Percentiles rank a stretch among this genome's conserved stretches.
These are phyloP conservation scores for Pistacia vera DNA, from an alignment of 345 rosid genomes.

Conservation along the genomic window DNA sequence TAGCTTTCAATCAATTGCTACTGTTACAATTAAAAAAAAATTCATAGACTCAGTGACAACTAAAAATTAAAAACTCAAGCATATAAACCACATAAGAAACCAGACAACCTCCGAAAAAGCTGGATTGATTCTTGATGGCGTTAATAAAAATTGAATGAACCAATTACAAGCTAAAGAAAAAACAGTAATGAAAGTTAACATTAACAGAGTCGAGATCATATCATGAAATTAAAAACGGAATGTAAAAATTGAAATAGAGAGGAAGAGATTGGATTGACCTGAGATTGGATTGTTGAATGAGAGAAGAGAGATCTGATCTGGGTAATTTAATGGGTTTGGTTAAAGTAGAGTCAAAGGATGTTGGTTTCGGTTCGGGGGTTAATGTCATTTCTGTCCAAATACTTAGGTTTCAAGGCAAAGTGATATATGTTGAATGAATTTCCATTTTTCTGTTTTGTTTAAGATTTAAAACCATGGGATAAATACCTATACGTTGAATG, in stretches of 20 bases:
- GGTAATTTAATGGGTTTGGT: neutral
- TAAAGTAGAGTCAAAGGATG: neutral
- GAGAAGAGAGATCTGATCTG: slow-evolving; percentile 19
- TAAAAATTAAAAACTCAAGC: neutral
- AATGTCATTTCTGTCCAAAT: neutral
- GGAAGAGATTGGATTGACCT: slow-evolving; percentile 9
- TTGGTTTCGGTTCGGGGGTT: neutral
- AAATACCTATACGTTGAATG: no score
- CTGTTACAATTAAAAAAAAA: slow-evolving; percentile 2
- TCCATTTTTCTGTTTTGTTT: neutral
- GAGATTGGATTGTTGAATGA: neutral
- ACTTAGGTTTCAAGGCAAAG: neutral
- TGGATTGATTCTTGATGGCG: neutral
- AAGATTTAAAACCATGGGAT: no score
- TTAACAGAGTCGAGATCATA: neutral
- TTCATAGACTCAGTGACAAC: neutral
- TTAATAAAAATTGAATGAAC: neutral
- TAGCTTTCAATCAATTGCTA: neutral
- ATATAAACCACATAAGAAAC: neutral
- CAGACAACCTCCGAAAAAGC: neutral
- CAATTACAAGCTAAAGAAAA: neutral
- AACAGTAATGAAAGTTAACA: neutral
- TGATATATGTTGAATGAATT: neutral
- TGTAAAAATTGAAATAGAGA: neutral
- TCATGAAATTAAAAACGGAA: neutral